Percentiles rank a stretch among this genome's conserved stretches.
Evolutionary conservation across 108 stramenopile genomes (phyloP).

Genomic region (Pseudonitzschia multistriata): DNA sequence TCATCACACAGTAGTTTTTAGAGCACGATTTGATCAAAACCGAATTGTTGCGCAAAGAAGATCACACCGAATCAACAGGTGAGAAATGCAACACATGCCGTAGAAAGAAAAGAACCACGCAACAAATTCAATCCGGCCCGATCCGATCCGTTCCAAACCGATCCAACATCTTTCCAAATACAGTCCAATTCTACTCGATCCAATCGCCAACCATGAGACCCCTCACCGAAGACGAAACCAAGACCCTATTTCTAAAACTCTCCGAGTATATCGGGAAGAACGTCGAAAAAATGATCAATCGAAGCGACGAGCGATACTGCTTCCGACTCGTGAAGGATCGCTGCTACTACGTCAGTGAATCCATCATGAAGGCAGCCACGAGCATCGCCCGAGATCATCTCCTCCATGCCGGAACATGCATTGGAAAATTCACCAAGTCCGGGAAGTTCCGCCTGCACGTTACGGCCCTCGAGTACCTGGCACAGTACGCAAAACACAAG

Average conservation of each 20-base stretch:
- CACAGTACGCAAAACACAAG: slow-evolving; percentile 96
- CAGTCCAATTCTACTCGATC: background rate
- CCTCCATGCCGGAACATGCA: slow-evolving; percentile 91
- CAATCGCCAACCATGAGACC: slow-evolving; percentile 80
- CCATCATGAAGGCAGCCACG: slow-evolving; percentile 81
- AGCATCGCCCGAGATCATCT: slow-evolving; percentile 81
- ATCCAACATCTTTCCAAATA: background rate
- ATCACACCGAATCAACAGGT: too few species aligned
- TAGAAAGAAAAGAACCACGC: too few species aligned
- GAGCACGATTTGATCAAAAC: too few species aligned
- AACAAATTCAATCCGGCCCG: too few species aligned
- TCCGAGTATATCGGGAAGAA: slow-evolving; percentile 97
- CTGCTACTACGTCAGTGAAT: slow-evolving; percentile 94
- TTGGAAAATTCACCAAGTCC: slow-evolving; percentile 98
- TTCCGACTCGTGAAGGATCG: slow-evolving; percentile 89
- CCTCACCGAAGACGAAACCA: slow-evolving; percentile 97
- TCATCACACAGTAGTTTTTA: too few species aligned
- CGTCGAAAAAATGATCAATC: slow-evolving; percentile 86
- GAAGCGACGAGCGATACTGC: slow-evolving; percentile 85
- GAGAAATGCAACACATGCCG: too few species aligned
- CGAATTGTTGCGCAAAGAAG: too few species aligned
- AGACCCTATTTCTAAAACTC: slow-evolving; percentile 94
- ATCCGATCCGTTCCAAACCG: too few species aligned
- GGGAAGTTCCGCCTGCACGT: slow-evolving; percentile 96
- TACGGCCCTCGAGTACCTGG: slow-evolving; percentile 92